Conservation (phyloP, 2,329 filamentous ascomycete genomes). For the Rugonectria rugulosa region DNA sequence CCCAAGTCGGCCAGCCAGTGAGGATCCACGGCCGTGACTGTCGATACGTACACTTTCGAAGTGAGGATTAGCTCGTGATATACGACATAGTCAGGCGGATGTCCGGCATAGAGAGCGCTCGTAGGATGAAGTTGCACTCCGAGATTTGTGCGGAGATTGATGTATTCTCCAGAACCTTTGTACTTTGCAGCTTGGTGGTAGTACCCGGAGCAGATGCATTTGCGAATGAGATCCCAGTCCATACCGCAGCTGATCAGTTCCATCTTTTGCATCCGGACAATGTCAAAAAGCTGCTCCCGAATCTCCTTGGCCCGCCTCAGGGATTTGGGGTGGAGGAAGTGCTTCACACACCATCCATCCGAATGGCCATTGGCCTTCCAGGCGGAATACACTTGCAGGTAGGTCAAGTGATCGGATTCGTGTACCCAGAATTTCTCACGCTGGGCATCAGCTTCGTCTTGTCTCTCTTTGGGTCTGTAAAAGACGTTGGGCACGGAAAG, state of each 20-base stretch:
- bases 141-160: conserved; percentile 94
- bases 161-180: conserved; percentile 96
- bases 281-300: conserved; percentile 89
- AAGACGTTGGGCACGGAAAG: conserved; percentile 96
- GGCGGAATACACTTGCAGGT: conserved; percentile 93
- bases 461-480: conserved; percentile 94
- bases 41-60: conserved; percentile 97
- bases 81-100: conserved; percentile 94
- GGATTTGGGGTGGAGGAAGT: conserved; percentile 96
- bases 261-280: conserved; percentile 96
- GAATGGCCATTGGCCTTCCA: conserved; percentile 92
- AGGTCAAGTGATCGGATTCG: conserved; percentile 94
- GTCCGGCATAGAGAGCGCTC: conserved; percentile 90
- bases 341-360: conserved; percentile 90
- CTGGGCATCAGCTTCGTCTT: conserved; percentile 94
- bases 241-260: conserved; percentile 86
- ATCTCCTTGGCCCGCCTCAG: conserved; percentile 92
- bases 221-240: conserved; percentile 94
- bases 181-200: conserved; percentile 98
- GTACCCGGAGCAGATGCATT: conserved; percentile 97
- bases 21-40: conserved; percentile 93
- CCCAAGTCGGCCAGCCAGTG: conserved; percentile 97
- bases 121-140: conserved; percentile 95
- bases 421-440: conserved; percentile 98
- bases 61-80: conserved; percentile 99